Conservation (phyloP, 2,329 filamentous ascomycete genomes). For the Colletotrichum sp. region DNA sequence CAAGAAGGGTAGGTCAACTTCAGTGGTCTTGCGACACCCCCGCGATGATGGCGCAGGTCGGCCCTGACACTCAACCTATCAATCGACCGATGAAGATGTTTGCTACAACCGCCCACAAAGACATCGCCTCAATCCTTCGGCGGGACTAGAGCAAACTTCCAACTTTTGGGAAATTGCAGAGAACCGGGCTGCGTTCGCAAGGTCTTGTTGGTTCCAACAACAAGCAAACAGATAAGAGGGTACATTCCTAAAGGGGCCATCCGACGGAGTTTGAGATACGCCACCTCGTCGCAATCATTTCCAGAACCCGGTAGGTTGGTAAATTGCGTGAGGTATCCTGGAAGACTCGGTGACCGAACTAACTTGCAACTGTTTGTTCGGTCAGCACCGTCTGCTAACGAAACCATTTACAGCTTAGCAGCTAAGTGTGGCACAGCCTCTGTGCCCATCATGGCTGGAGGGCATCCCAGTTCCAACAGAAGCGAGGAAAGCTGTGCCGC, state of each 20-base stretch:
- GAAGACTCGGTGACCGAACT: rapidly evolving
- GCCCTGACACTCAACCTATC: not conserved
- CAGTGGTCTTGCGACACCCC: not conserved
- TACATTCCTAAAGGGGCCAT: not conserved
- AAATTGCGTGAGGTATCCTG: not conserved
- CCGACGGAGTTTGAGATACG: not conserved
- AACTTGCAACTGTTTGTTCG: rapidly evolving
- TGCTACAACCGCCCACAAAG: not conserved
- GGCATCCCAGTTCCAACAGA: not conserved
- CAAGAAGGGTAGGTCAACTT: not conserved
- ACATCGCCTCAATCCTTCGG: not conserved
- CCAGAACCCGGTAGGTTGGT: not conserved
- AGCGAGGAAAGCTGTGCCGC: not conserved
- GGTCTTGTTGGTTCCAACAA: not conserved
- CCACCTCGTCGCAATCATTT: not conserved
- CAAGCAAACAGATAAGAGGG: not conserved
- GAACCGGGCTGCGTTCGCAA: not conserved
- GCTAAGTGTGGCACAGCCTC: not conserved
- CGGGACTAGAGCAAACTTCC: not conserved
- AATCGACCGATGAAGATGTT: not conserved
- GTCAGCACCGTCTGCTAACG: not conserved
- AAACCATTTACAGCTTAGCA: not conserved
- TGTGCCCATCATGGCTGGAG: not conserved
- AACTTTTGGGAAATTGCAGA: not conserved
- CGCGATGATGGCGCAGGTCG: not conserved